Evolutionary conservation across 208 protist genomes (phyloP).

Genomic region (Leishmania guyanensis): DNA sequence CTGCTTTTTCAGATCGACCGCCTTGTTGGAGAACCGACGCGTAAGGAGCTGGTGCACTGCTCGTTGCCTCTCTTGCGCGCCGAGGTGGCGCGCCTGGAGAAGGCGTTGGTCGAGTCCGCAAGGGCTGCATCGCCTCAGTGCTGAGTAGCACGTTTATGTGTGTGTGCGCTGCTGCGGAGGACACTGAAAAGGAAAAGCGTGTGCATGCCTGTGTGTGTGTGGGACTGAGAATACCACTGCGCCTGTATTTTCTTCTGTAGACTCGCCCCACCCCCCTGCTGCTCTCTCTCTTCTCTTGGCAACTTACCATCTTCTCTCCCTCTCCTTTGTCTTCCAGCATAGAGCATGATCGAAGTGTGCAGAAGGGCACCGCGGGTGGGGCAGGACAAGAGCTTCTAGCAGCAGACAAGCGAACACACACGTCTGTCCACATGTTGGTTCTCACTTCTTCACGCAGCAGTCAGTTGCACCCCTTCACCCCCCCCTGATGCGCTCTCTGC

Average conservation of each 20-base stretch:
- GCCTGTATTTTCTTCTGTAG: not conserved
- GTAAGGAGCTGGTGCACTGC: slow-evolving; percentile 30
- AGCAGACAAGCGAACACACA: not conserved
- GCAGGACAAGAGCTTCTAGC: not conserved
- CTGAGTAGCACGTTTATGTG: not conserved
- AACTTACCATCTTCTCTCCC: not conserved
- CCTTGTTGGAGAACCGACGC: slow-evolving; percentile 43
- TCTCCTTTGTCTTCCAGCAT: not conserved
- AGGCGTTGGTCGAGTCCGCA: slow-evolving; percentile 14
- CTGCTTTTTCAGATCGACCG: slow-evolving; percentile 50
- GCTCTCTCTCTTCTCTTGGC: not conserved
- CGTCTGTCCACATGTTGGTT: not conserved
- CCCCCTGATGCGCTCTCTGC: not conserved
- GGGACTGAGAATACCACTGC: not conserved
- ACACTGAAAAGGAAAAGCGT: not conserved
- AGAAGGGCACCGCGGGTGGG: not conserved
- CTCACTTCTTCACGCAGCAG: not conserved
- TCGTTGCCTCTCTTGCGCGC: slow-evolving; percentile 38
- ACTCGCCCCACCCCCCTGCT: not conserved
- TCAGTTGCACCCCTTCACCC: not conserved
- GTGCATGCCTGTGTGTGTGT: no score
- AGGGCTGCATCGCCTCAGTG: not conserved
- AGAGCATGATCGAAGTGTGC: not conserved
- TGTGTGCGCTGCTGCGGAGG: not conserved
- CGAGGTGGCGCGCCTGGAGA: slow-evolving; percentile 56